Percentiles rank a stretch among this genome's conserved stretches.
These are phyloP conservation scores for Ophiocordyceps australis DNA, from an alignment of 2,329 filamentous ascomycete species.

Conservation along the genomic window DNA sequence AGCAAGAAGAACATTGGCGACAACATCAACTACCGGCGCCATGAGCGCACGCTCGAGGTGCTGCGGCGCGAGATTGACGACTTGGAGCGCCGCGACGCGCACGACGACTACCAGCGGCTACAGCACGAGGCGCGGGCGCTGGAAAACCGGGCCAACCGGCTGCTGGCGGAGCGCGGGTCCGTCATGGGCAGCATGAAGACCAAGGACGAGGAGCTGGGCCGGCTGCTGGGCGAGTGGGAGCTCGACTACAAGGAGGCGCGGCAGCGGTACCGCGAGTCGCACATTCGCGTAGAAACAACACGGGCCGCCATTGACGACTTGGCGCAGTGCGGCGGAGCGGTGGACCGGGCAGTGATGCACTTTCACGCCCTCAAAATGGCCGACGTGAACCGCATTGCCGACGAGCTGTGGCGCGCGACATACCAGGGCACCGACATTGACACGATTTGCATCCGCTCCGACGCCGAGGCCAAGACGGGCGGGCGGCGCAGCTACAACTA, in stretches of 20 bases:
- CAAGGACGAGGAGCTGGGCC: conserved; percentile 63
- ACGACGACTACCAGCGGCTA: conserved; percentile 64
- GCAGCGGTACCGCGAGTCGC: conserved; percentile 63
- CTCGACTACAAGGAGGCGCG: conserved; percentile 75
- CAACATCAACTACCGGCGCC: conserved; percentile 73
- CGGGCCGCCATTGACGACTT: conserved; percentile 88
- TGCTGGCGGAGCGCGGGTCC: conserved; percentile 54
- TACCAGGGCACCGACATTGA: conserved; percentile 97
- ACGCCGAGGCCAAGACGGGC: conserved; percentile 55
- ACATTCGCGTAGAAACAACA: conserved; percentile 80
- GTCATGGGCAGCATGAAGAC: conserved; percentile 65
- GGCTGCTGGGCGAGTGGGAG: conserved; percentile 63
- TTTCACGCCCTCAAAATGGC: conserved; percentile 96
- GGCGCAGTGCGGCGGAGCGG: conserved; percentile 59
- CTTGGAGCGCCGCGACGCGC: conserved; percentile 62
- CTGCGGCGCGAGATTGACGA: conserved; percentile 54
- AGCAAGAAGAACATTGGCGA: conserved; percentile 77
- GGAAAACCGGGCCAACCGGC: conserved; percentile 48
- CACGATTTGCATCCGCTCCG: conserved; percentile 85
- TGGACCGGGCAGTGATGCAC: conserved; percentile 95
- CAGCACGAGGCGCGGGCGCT: conserved; percentile 48
- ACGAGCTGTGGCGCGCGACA: conserved; percentile 91
- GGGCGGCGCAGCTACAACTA: conserved; percentile 93
- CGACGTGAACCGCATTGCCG: conserved; percentile 87
- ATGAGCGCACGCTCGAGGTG: conserved; percentile 46